Conservation (phyloP, 2,329 filamentous ascomycete genomes). For the Diaporthe vexans region DNA sequence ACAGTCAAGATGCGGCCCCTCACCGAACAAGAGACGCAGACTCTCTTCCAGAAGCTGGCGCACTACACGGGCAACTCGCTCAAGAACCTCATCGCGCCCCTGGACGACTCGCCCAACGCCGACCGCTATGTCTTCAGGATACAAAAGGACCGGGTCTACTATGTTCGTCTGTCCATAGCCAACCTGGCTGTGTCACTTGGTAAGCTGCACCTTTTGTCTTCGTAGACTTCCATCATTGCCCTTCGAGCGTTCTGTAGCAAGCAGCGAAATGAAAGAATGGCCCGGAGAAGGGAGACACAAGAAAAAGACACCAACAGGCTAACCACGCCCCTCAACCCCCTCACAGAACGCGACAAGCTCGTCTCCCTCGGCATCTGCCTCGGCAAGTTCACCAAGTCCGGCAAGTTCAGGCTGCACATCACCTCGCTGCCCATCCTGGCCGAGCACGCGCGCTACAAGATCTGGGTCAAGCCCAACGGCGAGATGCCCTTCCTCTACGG, state of each 20-base stretch:
- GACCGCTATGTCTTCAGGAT: slow-evolving; percentile 91
- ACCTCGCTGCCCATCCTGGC: slow-evolving; percentile 89
- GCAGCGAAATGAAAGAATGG: neutral
- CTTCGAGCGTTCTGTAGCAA: too few relatives aligned
- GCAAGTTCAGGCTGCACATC: slow-evolving; percentile 95
- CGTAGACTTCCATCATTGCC: neutral
- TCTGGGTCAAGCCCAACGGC: slow-evolving; percentile 96
- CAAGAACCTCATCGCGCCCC: slow-evolving; percentile 84
- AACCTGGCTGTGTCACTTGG: slow-evolving; percentile 91
- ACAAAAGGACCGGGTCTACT: slow-evolving; percentile 88
- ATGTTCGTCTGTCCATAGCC: slow-evolving; percentile 88
- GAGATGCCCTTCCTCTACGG: slow-evolving; percentile 99
- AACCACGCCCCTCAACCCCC: neutral
- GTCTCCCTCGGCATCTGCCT: slow-evolving; percentile 40
- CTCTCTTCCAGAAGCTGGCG: slow-evolving; percentile 91
- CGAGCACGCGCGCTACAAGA: slow-evolving; percentile 93
- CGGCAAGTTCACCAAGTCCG: slow-evolving; percentile 96
- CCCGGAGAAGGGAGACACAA: too few relatives aligned
- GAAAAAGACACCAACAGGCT: neutral
- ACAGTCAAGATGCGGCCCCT: slow-evolving; percentile 78
- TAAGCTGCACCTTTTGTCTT: slow-evolving; percentile 58
- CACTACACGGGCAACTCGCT: slow-evolving; percentile 92
- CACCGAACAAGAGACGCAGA: slow-evolving; percentile 83
- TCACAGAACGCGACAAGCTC: slow-evolving; percentile 37
- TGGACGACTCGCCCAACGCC: slow-evolving; percentile 75